A percentile compares a stretch with the other conserved stretches of the same genome.
phyloP scores from a whole-genome alignment of 2,329 filamentous ascomycete species.

The Fusarium vanettenii region DNA sequence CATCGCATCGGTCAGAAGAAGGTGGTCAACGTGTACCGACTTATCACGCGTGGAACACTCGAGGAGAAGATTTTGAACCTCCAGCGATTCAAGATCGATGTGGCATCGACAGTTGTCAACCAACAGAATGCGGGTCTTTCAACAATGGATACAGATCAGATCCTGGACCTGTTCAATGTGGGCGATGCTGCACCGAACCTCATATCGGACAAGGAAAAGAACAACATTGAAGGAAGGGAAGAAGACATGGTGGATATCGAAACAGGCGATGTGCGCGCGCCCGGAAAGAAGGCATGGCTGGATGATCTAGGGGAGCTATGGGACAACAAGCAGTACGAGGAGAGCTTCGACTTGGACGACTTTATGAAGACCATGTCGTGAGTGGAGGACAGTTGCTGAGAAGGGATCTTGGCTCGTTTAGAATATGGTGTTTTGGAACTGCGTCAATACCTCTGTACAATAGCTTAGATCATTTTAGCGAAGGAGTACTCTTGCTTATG shows the following conservation, averaged over 20 bases:
- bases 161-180: slow-evolving; percentile 94
- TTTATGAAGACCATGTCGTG: slow-evolving; percentile 94
- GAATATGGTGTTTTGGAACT: slow-evolving; percentile 36
- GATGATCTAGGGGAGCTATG: slow-evolving; percentile 96
- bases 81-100: slow-evolving; percentile 99
- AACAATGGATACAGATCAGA: slow-evolving; percentile 99
- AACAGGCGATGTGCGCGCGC: slow-evolving; percentile 92
- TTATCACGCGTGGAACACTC: slow-evolving; percentile 94
- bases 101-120: slow-evolving; percentile 97
- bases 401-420: slow-evolving; percentile 15
- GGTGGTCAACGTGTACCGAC: slow-evolving; percentile 97
- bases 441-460: slow-evolving; percentile 39
- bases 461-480: slow-evolving; percentile 44
- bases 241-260: slow-evolving; percentile 94
- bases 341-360: slow-evolving; percentile 95
- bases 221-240: slow-evolving; percentile 71
- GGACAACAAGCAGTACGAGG: slow-evolving; percentile 98
- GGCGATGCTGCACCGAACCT: slow-evolving; percentile 79
- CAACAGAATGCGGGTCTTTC: slow-evolving; percentile 95
- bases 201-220: slow-evolving; percentile 70
- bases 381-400: slow-evolving; percentile 20
- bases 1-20: slow-evolving; percentile 99
- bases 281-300: slow-evolving; percentile 95
- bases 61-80: slow-evolving; percentile 99
- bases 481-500: slow-evolving; percentile 44